These are phyloP conservation scores for Axilococcus clingmanii DNA, from an alignment of 139 green algal genomes.

Conservation along the genomic window DNA sequence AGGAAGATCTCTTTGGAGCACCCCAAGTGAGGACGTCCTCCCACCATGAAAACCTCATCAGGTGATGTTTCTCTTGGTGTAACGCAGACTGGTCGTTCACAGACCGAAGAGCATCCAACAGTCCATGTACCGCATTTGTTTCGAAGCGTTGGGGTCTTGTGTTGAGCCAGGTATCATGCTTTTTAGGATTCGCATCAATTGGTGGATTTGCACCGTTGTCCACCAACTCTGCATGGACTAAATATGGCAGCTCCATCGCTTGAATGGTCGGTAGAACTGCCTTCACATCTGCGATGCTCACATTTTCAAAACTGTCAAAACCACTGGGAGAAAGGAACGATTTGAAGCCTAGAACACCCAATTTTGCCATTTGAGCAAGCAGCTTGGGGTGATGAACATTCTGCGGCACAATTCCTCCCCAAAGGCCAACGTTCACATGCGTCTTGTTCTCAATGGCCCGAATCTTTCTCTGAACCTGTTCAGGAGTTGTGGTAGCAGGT, in stretches of 20 bases:
- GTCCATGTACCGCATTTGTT: constrained; percentile 40
- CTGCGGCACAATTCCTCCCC: constrained; percentile 79
- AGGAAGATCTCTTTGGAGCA: too few species aligned
- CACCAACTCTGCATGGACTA: constrained; percentile 72
- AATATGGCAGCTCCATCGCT: constrained; percentile 46
- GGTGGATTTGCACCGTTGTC: constrained; percentile 16
- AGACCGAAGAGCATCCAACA: constrained; percentile 55
- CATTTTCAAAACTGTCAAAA: constrained; percentile 84
- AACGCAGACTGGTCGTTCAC: too few species aligned
- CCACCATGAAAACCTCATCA: too few species aligned
- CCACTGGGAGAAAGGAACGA: constrained; percentile 80
- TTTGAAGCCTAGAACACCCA: constrained; percentile 85
- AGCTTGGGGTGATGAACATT: constrained; percentile 58
- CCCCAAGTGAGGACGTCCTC: too few species aligned
- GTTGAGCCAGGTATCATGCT: constrained; percentile 65
- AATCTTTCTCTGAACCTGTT: constrained; percentile 49
- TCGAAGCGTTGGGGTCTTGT: constrained; percentile 62
- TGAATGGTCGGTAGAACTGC: constrained; percentile 60
- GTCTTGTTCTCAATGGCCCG: constrained; percentile 32
- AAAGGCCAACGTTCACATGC: constrained; percentile 71
- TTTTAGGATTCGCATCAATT: constrained; percentile 24
- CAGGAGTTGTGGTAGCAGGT: constrained; percentile 45
- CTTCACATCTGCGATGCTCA: constrained; percentile 39
- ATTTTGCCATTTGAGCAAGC: constrained; percentile 54
- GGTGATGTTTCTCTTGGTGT: too few species aligned